Evolutionary conservation across 1,284 basidiomycete species (phyloP), one percentile per base, ranked within the genome.

Genomic region (Anthracocystis setariae): DNA sequence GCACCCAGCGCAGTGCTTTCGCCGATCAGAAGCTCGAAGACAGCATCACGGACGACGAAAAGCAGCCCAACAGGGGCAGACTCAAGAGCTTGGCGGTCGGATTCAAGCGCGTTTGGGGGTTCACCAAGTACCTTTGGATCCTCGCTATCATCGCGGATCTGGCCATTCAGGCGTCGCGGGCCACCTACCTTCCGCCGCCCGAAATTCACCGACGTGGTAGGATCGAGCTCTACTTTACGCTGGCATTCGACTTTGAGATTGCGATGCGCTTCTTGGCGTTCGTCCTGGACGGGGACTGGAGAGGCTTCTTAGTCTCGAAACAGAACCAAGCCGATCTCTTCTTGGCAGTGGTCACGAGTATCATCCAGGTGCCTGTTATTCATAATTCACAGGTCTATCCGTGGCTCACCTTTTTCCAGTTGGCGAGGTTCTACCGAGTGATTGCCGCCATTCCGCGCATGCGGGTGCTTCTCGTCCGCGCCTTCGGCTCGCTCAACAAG

Each of bases 401-500:
- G 0, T 98, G 95, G 95, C 87, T 98, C 71, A 96, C 93, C 2
- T 88, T 92, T 39, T 92, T 98, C 77, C 92, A 94, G 80, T 85
- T 98, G 7, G 86, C 88, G 65, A 87, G 95, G 70, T 98, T 97
- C 85, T 98, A 98, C 83, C 87, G 95, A 1, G 92, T 98, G 32
- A 94, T 98, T 76, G 83, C 97, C 42, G 91, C 90, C 43, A 88
- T 95, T 15, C 93, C 93, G 2, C 86, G 92, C 55, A 94, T 94
- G 91, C 69, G 76, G 21, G 69, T 74, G 9, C 53, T 82, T 53
- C 57, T 81, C 13, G 44, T 74, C 8, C 90, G 91, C 1, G 91
- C 97, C 1, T 93, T 97, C 73, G 94, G 94, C 24, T 94, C 93
- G 82, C 89, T 97, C 85, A 90, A 90, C 65, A 94, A 93, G 84